Base-by-base conservation (phyloP, 371 early-diverging fungal genomes). In the Catenaria anguillulae region DNA sequence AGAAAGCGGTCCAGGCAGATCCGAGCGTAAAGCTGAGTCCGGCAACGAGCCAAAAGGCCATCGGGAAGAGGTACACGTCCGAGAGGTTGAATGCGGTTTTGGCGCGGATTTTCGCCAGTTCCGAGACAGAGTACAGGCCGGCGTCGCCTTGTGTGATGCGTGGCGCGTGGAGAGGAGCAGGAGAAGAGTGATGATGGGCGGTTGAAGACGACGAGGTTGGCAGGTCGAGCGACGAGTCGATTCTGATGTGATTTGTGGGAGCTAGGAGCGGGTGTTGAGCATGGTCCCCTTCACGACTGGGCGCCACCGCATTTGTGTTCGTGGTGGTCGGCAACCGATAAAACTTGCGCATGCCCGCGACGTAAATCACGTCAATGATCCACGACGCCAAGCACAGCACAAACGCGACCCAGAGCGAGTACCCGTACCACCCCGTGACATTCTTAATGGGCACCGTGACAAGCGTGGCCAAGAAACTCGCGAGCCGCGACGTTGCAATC, bases 1-100 rank as follows among this genome's bases (percentile, higher is more conserved):
- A 65, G 65, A 85, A 86, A 64, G 79, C 80, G 60, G 80, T 86
- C 86, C 87, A 86, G 10, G 72, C 75, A 59, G 82, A 80, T n/a
- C 86, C 85, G 21, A 86, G 66, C 3, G 77, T 67, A 60, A 86
- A 81, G 60, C 81, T 79, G 71, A 82, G 73, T 33, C 71, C 56
- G 4, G 77, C 75, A 50, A 85, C 70, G 45, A 84, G 65, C 87
- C 87, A 86, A 64, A 75, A 84, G 4, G 79, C 71, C 50, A 75
- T 75, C 19, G 86, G 84, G 52, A 86, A 68, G 43, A 74, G 72
- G 61, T 83, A 62, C 26, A 86, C 64, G 54, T 78, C 75, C 46
- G 69, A 66, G 68, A 78, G 76, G 24, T 75, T 73, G 67, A 86
- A 84, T n/a, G 71, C 68, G 55, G 81, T 81, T 64, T 80, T 84